Evolutionary conservation across 2,329 filamentous ascomycete genomes (phyloP).

Genomic region (Fusarium camptoceras): DNA sequence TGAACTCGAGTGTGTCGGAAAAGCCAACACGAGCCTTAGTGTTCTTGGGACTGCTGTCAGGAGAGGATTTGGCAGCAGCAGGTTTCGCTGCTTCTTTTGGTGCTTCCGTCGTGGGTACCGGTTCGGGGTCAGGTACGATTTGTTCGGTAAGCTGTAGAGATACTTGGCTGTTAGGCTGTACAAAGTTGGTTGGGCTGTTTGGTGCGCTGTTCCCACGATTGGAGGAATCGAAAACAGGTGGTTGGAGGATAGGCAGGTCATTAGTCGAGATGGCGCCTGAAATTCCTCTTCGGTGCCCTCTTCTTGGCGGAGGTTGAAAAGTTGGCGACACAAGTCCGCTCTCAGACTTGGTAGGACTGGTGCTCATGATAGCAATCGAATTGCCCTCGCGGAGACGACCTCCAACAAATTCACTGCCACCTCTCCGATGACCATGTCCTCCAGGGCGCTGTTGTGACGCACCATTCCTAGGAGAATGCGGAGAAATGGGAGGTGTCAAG

Average conservation of each 20-base stretch:
- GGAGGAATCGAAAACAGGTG: conserved; percentile 62
- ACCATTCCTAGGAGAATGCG: conserved; percentile 60
- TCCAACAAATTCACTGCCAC: conserved; percentile 88
- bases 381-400: conserved; percentile 72
- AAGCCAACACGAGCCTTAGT: conserved; percentile 80
- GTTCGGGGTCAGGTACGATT: conserved; percentile 9
- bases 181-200: conserved; percentile 67
- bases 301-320: conserved; percentile 63
- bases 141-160: conserved; percentile 31
- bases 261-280: conserved; percentile 87
- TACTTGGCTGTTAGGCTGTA: conserved; percentile 33
- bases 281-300: conserved; percentile 76
- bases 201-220: conserved; percentile 72
- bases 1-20: conserved; percentile 85
- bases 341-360: conserved; percentile 75
- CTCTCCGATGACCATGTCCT: conserved; percentile 81
- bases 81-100: conserved; percentile 12
- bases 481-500: conserved; percentile 68
- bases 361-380: conserved; percentile 71
- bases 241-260: conserved; percentile 79
- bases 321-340: conserved; percentile 68
- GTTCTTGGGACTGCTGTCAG: conserved; percentile 39
- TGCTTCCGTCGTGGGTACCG: not conserved
- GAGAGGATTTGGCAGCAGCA: not conserved
- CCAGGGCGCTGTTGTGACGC: conserved; percentile 69